phyloP scores from a whole-genome alignment of 164 flowering plant genomes.

The Houttuynia cordata region DNA sequence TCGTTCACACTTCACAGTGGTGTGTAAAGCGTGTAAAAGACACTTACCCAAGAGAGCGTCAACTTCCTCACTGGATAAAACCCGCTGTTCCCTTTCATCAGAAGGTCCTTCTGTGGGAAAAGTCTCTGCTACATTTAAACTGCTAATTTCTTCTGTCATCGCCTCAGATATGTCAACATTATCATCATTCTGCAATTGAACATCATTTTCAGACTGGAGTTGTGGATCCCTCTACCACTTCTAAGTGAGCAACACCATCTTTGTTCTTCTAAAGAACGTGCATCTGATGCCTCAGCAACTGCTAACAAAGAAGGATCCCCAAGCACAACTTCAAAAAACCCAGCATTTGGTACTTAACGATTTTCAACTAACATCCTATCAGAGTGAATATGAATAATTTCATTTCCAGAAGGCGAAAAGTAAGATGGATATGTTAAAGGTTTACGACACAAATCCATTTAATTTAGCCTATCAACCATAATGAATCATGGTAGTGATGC shows the following conservation, averaged over 20 bases:
- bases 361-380: constrained; percentile 82
- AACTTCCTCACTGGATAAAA: constrained; percentile 55
- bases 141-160: constrained; percentile 20
- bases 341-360: constrained; percentile 73
- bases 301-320: constrained; percentile 55
- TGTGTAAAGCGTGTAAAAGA: constrained; percentile 87
- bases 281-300: constrained; percentile 18
- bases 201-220: constrained; percentile 13
- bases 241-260: constrained; percentile 13
- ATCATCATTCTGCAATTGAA: constrained; percentile 10
- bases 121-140: constrained; percentile 30
- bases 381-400: neutral
- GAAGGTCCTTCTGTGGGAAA: constrained; percentile 19
- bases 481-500: constrained; percentile 65
- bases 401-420: neutral
- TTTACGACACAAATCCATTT: constrained; percentile 1
- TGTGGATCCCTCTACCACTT: constrained; percentile 10
- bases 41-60: constrained; percentile 75
- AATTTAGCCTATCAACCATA: constrained; percentile 43
- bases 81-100: constrained; percentile 35
- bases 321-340: constrained; percentile 70
- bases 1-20: constrained; percentile 85
- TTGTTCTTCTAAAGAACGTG: constrained; percentile 17
- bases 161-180: constrained; percentile 20
- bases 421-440: neutral